Conservation (phyloP, 371 early-diverging fungal genomes). For the Entomophthora muscae region DNA sequence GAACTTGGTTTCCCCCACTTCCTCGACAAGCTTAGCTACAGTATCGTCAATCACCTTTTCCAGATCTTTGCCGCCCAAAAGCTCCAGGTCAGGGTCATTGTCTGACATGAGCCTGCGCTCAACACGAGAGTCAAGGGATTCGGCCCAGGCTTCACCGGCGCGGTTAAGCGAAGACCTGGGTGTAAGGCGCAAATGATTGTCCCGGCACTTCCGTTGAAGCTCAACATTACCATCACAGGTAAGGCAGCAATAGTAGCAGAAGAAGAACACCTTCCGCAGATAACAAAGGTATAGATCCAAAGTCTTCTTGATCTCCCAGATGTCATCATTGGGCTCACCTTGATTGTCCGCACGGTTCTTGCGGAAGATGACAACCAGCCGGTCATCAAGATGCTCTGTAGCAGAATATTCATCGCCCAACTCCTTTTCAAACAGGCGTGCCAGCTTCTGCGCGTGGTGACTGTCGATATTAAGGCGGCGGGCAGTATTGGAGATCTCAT, state of each 20-base stretch:
- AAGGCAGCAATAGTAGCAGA: slow-evolving; percentile 82
- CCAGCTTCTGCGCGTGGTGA: slow-evolving; percentile 31
- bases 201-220: slow-evolving; percentile 51
- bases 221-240: slow-evolving; percentile 71
- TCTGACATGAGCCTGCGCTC: background rate
- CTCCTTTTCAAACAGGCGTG: slow-evolving; percentile 39
- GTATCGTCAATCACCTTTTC: slow-evolving; percentile 43
- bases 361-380: slow-evolving; percentile 12
- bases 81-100: slow-evolving; percentile 2
- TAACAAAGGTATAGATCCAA: slow-evolving; percentile 74
- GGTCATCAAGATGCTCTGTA: slow-evolving; percentile 9
- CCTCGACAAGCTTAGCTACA: slow-evolving; percentile 15
- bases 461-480: slow-evolving; percentile 53
- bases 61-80: slow-evolving; percentile 21
- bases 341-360: slow-evolving; percentile 1
- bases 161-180: slow-evolving; percentile 4
- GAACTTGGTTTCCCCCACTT: slow-evolving; percentile 44
- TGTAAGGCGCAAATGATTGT: slow-evolving; percentile 38
- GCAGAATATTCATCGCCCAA: slow-evolving; percentile 18
- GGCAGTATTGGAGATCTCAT: slow-evolving; percentile 34
- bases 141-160: slow-evolving; percentile 15
- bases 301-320: slow-evolving; percentile 23
- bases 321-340: slow-evolving; percentile 2
- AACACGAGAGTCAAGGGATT: slow-evolving; percentile 6
- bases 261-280: slow-evolving; percentile 75